Conservation (phyloP, 306 rosid species). For the Castanopsis chinensis region DNA sequence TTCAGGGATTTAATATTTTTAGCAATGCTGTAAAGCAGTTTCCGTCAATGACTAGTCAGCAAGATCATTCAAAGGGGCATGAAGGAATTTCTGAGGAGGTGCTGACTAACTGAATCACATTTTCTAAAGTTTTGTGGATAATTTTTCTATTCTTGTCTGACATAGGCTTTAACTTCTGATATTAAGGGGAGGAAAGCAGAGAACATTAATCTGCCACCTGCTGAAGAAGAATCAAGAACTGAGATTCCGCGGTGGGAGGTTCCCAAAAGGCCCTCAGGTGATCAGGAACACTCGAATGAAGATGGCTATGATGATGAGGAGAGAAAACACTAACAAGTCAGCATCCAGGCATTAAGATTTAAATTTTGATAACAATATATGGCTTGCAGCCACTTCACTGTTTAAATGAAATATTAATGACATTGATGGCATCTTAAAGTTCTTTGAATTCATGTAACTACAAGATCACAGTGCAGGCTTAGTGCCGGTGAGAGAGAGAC, state of each 20-base stretch:
- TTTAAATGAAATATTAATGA: too few relatives aligned
- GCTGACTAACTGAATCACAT: neutral
- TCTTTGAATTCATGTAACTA: too few relatives aligned
- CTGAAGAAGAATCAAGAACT: conserved; percentile 46
- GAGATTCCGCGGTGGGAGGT: conserved; percentile 22
- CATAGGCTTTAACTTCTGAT: conserved; percentile 11
- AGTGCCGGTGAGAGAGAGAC: neutral
- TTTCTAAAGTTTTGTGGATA: neutral
- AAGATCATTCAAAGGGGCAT: conserved; percentile 25
- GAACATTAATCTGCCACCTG: conserved; percentile 47
- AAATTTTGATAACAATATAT: neutral
- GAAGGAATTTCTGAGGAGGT: conserved; percentile 51
- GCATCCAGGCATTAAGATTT: neutral
- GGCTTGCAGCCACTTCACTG: too few relatives aligned
- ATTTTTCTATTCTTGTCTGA: conserved; percentile 17
- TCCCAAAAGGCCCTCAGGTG: conserved; percentile 17
- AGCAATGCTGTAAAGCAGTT: conserved; percentile 37
- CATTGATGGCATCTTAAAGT: too few relatives aligned
- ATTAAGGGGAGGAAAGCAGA: conserved; percentile 45
- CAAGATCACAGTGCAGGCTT: neutral
- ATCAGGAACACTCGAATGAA: conserved; percentile 20
- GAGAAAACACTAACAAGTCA: conserved; percentile 23
- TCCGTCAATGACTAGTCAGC: conserved; percentile 31
- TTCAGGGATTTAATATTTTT: conserved; percentile 66
- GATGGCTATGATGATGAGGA: conserved; percentile 34